phyloP scores from a whole-genome alignment of 208 protist species.

The Trypanosoma lewisi region DNA sequence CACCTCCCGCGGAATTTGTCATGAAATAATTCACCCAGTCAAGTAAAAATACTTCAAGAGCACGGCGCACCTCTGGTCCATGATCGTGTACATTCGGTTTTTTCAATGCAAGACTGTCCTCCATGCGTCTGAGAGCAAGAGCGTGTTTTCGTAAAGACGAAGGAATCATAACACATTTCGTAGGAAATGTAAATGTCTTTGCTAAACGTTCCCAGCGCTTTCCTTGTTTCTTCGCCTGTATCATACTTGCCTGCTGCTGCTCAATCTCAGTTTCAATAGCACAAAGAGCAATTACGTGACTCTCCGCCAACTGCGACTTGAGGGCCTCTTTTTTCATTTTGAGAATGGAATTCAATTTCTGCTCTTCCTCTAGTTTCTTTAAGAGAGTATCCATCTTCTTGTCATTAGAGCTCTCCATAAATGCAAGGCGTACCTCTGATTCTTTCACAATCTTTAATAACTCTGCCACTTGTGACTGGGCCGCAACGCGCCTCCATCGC shows the following conservation, averaged over 20 bases:
- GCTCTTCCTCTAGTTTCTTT: constrained; percentile 35
- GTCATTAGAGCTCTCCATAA: constrained; percentile 11
- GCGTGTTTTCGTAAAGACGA: constrained; percentile 29
- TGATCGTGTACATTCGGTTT: neutral
- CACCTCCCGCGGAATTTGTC: constrained; percentile 8
- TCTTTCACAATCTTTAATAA: constrained; percentile 24
- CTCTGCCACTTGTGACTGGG: constrained; percentile 16
- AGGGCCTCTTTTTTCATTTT: constrained; percentile 46
- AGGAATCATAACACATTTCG: constrained; percentile 37
- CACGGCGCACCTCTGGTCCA: constrained; percentile 15
- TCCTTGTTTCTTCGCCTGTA: constrained; percentile 29
- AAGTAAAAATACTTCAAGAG: constrained; percentile 57
- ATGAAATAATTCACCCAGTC: constrained; percentile 78
- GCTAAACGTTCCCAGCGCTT: constrained; percentile 74
- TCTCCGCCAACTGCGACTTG: constrained; percentile 65
- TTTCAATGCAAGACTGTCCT: constrained; percentile 36
- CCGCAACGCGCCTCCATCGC: constrained; percentile 63
- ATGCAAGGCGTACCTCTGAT: constrained; percentile 10
- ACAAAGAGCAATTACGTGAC: constrained; percentile 49
- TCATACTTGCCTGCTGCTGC: constrained; percentile 27
- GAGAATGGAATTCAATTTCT: constrained; percentile 26
- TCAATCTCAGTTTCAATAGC: constrained; percentile 48
- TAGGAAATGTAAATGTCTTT: constrained; percentile 64
- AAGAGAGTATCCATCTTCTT: constrained; percentile 20
- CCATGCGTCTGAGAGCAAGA: constrained; percentile 32